Conservation (phyloP, 2,329 filamentous ascomycete genomes). For the Coniella lustricola region DNA sequence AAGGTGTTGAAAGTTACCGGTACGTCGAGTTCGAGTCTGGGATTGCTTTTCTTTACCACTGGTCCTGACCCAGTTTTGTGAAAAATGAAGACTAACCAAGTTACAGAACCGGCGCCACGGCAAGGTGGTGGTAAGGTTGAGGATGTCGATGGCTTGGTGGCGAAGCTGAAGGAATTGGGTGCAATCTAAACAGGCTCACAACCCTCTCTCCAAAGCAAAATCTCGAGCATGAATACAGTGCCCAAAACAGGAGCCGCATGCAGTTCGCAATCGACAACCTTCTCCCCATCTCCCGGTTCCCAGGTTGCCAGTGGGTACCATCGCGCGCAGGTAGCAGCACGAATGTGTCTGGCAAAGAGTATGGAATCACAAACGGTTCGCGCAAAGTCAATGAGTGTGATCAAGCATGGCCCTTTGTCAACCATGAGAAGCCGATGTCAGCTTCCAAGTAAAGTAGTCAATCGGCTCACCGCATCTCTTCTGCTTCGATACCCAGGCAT, state of each 20-base stretch:
- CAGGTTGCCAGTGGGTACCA: too few relatives aligned
- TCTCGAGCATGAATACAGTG: not conserved
- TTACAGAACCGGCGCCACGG: constrained; percentile 71
- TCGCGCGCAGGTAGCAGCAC: too few relatives aligned
- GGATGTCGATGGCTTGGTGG: constrained; percentile 89
- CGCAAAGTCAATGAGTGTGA: too few relatives aligned
- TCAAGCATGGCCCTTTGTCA: too few relatives aligned
- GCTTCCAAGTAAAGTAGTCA: too few relatives aligned
- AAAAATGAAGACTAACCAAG: constrained; percentile 10
- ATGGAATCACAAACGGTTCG: too few relatives aligned
- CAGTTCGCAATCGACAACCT: not conserved
- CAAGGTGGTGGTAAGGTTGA: constrained; percentile 96
- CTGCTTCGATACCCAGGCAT: too few relatives aligned
- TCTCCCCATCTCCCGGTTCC: too few relatives aligned
- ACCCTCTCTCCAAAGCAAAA: not conserved
- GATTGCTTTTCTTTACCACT: too few relatives aligned
- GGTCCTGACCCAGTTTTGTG: not conserved
- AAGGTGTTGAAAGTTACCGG: constrained; percentile 86
- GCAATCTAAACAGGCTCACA: constrained; percentile 53
- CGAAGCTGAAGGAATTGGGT: constrained; percentile 92
- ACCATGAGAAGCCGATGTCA: too few relatives aligned
- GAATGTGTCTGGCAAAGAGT: too few relatives aligned
- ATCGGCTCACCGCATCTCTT: too few relatives aligned
- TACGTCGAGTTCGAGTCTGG: constrained; percentile 34
- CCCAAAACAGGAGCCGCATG: not conserved